A percentile compares a stretch with the other conserved stretches of the same genome.
Conservation (phyloP, 2,329 filamentous ascomycete genomes). For the Aspergillus bombycis region DNA sequence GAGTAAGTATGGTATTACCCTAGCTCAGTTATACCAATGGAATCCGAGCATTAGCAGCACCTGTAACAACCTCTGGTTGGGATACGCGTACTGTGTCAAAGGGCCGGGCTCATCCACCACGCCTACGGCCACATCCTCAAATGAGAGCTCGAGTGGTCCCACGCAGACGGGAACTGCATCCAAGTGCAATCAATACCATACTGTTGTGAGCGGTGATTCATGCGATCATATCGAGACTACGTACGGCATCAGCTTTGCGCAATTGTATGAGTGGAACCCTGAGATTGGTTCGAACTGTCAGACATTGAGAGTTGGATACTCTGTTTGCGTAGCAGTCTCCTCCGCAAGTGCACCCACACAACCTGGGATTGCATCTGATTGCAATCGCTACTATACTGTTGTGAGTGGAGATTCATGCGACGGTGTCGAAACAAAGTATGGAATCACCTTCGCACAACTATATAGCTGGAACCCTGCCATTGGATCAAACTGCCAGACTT, state of each 20-base stretch:
- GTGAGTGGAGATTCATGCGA: too few relatives aligned
- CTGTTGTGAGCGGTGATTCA: constrained; percentile 6
- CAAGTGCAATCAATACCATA: not conserved
- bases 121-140: not conserved
- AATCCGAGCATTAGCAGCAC: constrained; percentile 3
- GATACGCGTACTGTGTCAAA: constrained; percentile 12
- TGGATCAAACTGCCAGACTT: too few relatives aligned
- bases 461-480: too few relatives aligned
- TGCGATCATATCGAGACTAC: constrained; percentile 6
- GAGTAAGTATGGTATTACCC: not conserved
- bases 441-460: too few relatives aligned
- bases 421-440: too few relatives aligned
- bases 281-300: constrained; percentile 10
- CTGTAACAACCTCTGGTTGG: constrained; percentile 10
- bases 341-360: too few relatives aligned
- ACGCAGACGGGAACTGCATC: not conserved
- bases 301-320: constrained; percentile 13
- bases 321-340: constrained; percentile 13
- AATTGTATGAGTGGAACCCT: constrained; percentile 17
- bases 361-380: too few relatives aligned
- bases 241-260: constrained; percentile 7
- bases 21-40: not conserved
- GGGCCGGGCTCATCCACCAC: not conserved
- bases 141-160: not conserved
- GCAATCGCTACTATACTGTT: too few relatives aligned